Evolutionary conservation across 371 early-diverging fungal species (phyloP).

Genomic region (Rhizopus arrhizus): DNA sequence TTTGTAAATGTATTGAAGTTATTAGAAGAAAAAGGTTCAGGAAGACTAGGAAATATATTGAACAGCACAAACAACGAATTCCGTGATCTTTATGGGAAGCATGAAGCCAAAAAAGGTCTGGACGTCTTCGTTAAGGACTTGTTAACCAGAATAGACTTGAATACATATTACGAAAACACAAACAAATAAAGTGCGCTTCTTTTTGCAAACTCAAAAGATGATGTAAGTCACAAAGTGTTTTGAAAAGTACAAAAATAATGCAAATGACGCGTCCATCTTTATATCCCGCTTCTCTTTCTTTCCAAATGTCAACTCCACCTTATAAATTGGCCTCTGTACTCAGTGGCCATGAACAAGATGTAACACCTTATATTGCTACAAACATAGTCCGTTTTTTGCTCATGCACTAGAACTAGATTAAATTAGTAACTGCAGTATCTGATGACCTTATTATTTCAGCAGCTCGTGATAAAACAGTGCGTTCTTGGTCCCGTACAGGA

Average conservation of each 20-base stretch:
- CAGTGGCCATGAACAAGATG: constrained; percentile 41
- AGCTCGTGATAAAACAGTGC: constrained; percentile 77
- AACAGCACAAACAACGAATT: constrained; percentile 27
- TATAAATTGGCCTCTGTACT: constrained; percentile 24
- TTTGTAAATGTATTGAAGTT: constrained; percentile 40
- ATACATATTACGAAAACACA: constrained; percentile 22
- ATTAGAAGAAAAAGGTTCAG: constrained; percentile 48
- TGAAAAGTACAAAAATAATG: background rate
- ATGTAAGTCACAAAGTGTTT: background rate
- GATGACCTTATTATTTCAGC: constrained; percentile 73
- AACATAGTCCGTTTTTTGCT: background rate
- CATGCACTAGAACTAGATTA: constrained; percentile 52
- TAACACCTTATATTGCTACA: constrained; percentile 15
- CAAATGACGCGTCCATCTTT: constrained; percentile 16
- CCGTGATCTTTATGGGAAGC: constrained; percentile 28
- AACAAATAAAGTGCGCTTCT: constrained; percentile 17
- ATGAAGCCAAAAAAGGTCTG: constrained; percentile 28
- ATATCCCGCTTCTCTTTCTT: background rate
- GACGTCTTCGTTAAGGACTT: constrained; percentile 40
- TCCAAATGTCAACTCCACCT: constrained; percentile 20
- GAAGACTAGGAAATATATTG: constrained; percentile 36
- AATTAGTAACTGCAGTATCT: constrained; percentile 68
- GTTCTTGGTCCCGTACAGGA: constrained; percentile 61
- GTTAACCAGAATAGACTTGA: constrained; percentile 26
- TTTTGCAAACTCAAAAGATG: background rate